Evolutionary conservation across 495 filamentous ascomycete genomes (phyloP), one percentile per base, ranked within the genome.

Genomic region (Glarea lozoyensis): DNA sequence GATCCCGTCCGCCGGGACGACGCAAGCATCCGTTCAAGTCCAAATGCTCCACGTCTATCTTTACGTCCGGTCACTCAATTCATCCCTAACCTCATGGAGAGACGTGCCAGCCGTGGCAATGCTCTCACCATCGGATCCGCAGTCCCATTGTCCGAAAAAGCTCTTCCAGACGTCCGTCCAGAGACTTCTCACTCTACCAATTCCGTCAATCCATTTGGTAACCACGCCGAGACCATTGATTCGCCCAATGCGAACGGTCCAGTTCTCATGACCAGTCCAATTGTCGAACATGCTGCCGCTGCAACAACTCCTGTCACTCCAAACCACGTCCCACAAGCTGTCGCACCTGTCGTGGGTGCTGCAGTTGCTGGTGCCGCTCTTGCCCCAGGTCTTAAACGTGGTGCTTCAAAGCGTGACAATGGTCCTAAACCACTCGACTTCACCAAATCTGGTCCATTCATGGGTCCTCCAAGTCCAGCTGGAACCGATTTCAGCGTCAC

Each of bases 21-120:
- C 43, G 52, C 58, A 25, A 66, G 66, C 38, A 52, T 60, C 5
- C 56, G 58, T 11, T 54, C 55, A 42, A 63, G 62, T 46, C 62
- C 72, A 10, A 71, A 68, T 35, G 80, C 79, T 13, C 84, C 90
- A 2, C 78, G 79, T 41, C 70, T 97, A 32, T 93, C 88, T 52
- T 72, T 95, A 37, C 82, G 87, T 27, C 92, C 89, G 0, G 75
- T 94, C 23, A 90, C 88, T 42, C 80, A 94, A 53, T 93, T 97
- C 60, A 70, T 82, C 10, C 88, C 88, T 7, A 81, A 76, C 46
- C 67, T 88, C 30, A 63, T 55, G 13, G 48, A 49, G 40, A 56
- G 48, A 41, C 49, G 49, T 11, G 57, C 64, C 40, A 70, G 70
- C 64, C 63, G 72, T 23, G 70, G 66, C 22, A 66, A 65, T 39